Percentiles rank a stretch among this genome's conserved stretches.
Evolutionary conservation across 495 filamentous ascomycete genomes (phyloP).

Genomic region (Trichoderma virens): DNA sequence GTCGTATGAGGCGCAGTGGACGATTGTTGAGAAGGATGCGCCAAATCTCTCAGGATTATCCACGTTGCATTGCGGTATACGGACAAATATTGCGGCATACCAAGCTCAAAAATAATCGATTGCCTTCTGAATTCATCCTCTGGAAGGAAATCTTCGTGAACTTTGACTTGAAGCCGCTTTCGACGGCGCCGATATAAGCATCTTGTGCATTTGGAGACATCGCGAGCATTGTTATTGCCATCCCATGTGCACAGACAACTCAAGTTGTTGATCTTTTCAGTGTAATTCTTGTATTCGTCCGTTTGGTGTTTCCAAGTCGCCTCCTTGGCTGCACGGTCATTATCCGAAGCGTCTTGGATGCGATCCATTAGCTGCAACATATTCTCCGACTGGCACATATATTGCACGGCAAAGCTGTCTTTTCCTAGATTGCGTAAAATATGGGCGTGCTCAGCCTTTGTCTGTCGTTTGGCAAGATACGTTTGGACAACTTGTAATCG

Average conservation of each 20-base stretch:
- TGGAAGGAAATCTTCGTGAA: slow-evolving; percentile 43
- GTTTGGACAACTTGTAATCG: slow-evolving; percentile 40
- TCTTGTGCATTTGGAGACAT: slow-evolving; percentile 27
- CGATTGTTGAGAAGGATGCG: neutral
- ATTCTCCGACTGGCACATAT: slow-evolving; percentile 22
- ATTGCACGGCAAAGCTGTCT: slow-evolving; percentile 39
- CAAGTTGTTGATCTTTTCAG: slow-evolving; percentile 26
- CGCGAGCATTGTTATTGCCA: neutral
- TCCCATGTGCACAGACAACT: slow-evolving; percentile 12
- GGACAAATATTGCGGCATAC: slow-evolving; percentile 26
- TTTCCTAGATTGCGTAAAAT: slow-evolving; percentile 36
- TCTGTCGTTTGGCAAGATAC: slow-evolving; percentile 32
- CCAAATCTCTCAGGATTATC: neutral
- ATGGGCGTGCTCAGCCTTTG: slow-evolving; percentile 14
- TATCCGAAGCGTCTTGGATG: slow-evolving; percentile 27
- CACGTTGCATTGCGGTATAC: slow-evolving; percentile 21
- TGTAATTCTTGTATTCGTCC: slow-evolving; percentile 30
- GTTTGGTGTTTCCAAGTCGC: slow-evolving; percentile 30
- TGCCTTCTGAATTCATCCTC: slow-evolving; percentile 18
- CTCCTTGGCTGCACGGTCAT: slow-evolving; percentile 25
- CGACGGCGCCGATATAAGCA: slow-evolving; percentile 24
- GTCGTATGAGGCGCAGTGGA: neutral
- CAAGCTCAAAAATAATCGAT: slow-evolving; percentile 37
- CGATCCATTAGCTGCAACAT: slow-evolving; percentile 22
- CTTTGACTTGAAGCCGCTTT: slow-evolving; percentile 25